Conservation (phyloP, 1,139 yeast species). For the Blastobotrys malaysiensis region DNA sequence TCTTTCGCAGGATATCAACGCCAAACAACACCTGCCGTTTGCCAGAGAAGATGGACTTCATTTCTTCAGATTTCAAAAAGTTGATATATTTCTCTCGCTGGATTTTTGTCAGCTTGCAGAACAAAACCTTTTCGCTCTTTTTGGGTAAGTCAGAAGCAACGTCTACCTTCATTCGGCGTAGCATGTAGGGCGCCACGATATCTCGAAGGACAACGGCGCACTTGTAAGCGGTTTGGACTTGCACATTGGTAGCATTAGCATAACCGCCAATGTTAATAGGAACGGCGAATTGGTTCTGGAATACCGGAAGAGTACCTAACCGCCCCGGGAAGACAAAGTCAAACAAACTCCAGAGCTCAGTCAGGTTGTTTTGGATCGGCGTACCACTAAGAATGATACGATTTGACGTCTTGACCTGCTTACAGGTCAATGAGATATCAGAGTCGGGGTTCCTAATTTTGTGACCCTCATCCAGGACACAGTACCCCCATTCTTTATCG, state of each 20-base stretch:
- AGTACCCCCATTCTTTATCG: conserved; percentile 83
- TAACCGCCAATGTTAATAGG: conserved; percentile 98
- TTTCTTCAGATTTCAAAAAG: conserved; percentile 71
- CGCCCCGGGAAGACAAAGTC: conserved; percentile 95
- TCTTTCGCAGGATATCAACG: conserved; percentile 81
- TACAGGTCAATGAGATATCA: conserved; percentile 79
- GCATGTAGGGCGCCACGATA: conserved; percentile 79
- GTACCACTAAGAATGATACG: conserved; percentile 90
- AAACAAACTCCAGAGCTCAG: conserved; percentile 90
- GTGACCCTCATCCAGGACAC: conserved; percentile 92
- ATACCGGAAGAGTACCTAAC: conserved; percentile 89
- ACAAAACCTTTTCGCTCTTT: conserved; percentile 88
- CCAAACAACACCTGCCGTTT: conserved; percentile 81
- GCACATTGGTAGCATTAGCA: conserved; percentile 93
- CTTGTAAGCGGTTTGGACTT: conserved; percentile 93
- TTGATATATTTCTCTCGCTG: conserved; percentile 71
- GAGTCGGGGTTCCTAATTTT: conserved; percentile 93
- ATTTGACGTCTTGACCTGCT: conserved; percentile 73
- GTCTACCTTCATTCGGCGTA: conserved; percentile 83
- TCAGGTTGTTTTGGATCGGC: conserved; percentile 88
- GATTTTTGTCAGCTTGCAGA: conserved; percentile 72
- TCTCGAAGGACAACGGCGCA: conserved; percentile 91
- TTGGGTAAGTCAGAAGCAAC: conserved; percentile 97
- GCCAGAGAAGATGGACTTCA: conserved; percentile 67
- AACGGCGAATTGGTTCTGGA: conserved; percentile 82